Base-by-base conservation (phyloP, 2,329 filamentous ascomycete species). In the Colletotrichum spaethianum region DNA sequence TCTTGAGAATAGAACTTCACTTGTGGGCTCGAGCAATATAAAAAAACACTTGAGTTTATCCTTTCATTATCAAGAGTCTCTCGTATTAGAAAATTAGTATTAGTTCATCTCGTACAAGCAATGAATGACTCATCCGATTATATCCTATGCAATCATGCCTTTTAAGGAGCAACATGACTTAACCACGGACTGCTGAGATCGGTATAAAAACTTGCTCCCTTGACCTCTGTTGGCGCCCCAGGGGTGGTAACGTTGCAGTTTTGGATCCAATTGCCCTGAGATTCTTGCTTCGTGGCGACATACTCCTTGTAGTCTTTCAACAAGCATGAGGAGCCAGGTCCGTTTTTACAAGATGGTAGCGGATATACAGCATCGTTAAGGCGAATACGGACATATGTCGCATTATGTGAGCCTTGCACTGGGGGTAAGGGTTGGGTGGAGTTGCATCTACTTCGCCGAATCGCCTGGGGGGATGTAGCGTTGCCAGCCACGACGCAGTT, bases 321-420 rank as follows among this genome's bases (percentile, higher is more conserved):
- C 3, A 83, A 79, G 75, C 89, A 91, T 23, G 86, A 88, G 8
- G 80, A 83, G 7, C 89, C 91, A 4, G 88, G 90, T 0, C 88
- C 90, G 73, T 81, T 82, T 73, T 85, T 82, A 79, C 89, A 92
- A 0, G 81, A 84, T 0, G 87, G 85, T 1, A 92, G 79, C 0
- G 88, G 88, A 76, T 92, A 92, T 3, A 92, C 86, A 9, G 87
- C 88, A 67, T 92, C 90, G 75, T 93, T 92, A 52, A 92, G 82
- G 14, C 86, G 82, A 60, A 93, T 85, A 20, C 90, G 87, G 52
- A 92, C 77, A 70, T 86, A 90, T 20, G 80, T 84, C 48, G 80
- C 79, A 48, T 82, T 83, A 26, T 38, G 74, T 38, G 46, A 48
- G 65, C 73, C 63, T 56, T 20, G 11, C 71, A 57, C 33, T 7